Evolutionary conservation across 1,139 yeast species (phyloP), one percentile per base, ranked within the genome.

Genomic region (Taphrina confusa): DNA sequence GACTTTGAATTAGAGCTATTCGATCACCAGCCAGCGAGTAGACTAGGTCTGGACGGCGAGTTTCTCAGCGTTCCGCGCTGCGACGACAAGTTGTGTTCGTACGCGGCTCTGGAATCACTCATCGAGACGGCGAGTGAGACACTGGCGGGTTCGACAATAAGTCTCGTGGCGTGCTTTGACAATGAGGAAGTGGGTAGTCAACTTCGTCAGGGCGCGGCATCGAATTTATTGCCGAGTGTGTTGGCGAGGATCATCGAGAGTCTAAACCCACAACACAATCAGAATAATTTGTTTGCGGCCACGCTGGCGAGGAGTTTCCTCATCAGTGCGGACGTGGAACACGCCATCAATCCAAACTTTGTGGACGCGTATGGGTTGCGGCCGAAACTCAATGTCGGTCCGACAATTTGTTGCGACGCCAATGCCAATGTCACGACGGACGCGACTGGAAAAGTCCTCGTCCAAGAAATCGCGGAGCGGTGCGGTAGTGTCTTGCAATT

Each of bases 191-290:
- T 92, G 67, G 98, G 98, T 0, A 89, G 96, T 3, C 78, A 82
- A 9, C 85, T 96, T 31, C 96, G 96, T 11, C 97, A 92, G 72
- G 98, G 98, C 64, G 98, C 98, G 1, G 92, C 88, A 69, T 90
- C 97, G 1, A 85, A 91, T 60, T 87, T 92, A 70, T 76, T 92
- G 60, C 94, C 94, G 20, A 88, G 90, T 66, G 78, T 46, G n/a
- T 54, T 54, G 3, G 22, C 40, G 9, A 37, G 58, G 23, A 34
- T 54, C 16, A 25, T 71, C 67, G 12, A 65, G 68, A 16, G 65
- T 67, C 44, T 60, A n/a, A 66, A 63, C 40, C 54, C 54, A 16
- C 52, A 39, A 25, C 45, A 45, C 30, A 44, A 31, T 16, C 39
- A 22, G 27, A 39, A 46, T 23, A 54, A 33, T 33, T 60, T 34